Evolutionary conservation across 2,329 filamentous ascomycete species (phyloP), one percentile per base, ranked within the genome.

Genomic region (Escovopsis weberi): DNA sequence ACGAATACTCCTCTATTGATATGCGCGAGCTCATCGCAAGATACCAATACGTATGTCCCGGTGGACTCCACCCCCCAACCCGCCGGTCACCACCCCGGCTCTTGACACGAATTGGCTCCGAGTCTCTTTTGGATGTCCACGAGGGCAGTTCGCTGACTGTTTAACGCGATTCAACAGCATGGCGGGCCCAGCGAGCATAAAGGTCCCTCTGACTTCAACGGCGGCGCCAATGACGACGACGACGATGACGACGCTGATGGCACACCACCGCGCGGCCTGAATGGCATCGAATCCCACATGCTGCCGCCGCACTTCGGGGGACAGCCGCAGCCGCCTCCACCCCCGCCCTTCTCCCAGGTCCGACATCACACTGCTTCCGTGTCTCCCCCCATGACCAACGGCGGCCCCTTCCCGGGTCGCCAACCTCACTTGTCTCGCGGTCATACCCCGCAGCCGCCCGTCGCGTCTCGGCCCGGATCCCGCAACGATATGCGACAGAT

Each of bases 161-260:
- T 23, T 43, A 15, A 37, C 26, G 15, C 37, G 28, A 11, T 23
- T 12, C 11, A 36, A 41, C 59, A 95, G 87, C 94, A 94, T 69
- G 87, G 87, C 54, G 82, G 79, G 45, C 82, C 88, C 37, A 93
- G 91, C 62, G 91, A 98, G 62, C 89, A 96, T 66, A 98, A 96
- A 66, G 89, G 89, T 2, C 91, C 91, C 1, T 74, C 75, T 43
- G 91, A 98, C 63, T 98, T 94, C 64, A 84, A 82, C 56, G 86
- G 86, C 50, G 82, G 83, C 48, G 82, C 83, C 51, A 85, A 91
- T 41, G 88, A 95, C 40, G 87, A 93, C 12, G 85, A 83, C 26
- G 83, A 85, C 23, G 82, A 87, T 33, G 78, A 86, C 44, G 58
- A 86, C 45, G 57, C 48, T 39, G 80, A 82, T 28, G 80, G 72